Base-by-base conservation (phyloP, 805 yeast genomes). In the Metschnikowia proteae region DNA sequence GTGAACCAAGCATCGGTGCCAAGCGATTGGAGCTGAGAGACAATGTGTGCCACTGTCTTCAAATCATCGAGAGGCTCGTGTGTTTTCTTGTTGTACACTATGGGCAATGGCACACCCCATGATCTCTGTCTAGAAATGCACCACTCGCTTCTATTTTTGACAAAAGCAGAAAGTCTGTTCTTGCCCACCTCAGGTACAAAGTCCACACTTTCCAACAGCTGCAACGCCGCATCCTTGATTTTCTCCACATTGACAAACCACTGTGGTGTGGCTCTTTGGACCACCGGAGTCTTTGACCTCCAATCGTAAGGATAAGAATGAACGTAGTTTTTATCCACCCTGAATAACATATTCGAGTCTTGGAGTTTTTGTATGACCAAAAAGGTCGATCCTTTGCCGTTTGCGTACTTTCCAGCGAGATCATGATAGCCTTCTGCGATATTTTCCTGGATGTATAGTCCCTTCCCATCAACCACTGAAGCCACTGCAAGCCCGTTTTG, bases 101-200 rank as follows among this genome's bases (percentile, higher is more conserved):
- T 94, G 1, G 99, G 98, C 35, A 94, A 86, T 1, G 99, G 99
- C 31, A 94, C 97, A 40, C 99, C 99, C 99, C 99, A 94, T 17
- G 80, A 76, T 55, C 99, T 81, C 64, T 94, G 99, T 59, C 99
- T 76, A 1, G 98, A 91, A 30, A 94, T 90, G 68, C 99, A 94
- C 99, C 99, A 94, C 62, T 94, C 99, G 53, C 82, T 81, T 67
- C 99, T 80, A 43, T 84, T 82, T 22, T 71, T 73, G 28, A 90
- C 77, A 61, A 92, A 94, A 10, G 95, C 80, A 2, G 73, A 58
- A 31, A 94, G 74, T 53, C 98, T 75, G 44, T 79, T 83, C 29
- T 70, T 69, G 1, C 97, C 97, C 9, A 80, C 68, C 41, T 75
- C 80, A 0, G 99, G 99, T 42, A 73, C 68, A 60, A 94, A 94